These are phyloP conservation scores for Saksenaea oblongispora DNA, from an alignment of 371 early-diverging fungal genomes.

Conservation along the genomic window DNA sequence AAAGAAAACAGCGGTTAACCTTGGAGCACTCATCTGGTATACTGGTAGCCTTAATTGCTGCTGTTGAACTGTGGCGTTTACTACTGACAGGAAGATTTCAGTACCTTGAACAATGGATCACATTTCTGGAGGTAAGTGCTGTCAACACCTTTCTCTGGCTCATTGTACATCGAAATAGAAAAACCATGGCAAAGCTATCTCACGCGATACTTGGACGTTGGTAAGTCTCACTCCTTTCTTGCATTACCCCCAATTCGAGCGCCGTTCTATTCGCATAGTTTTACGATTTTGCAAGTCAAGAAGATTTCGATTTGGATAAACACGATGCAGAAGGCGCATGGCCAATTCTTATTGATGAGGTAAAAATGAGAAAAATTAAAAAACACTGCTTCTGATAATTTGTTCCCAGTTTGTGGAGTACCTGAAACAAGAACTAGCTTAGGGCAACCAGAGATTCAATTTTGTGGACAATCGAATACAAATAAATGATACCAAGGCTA, in stretches of 20 bases:
- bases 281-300: constrained; percentile 73
- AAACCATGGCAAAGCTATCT: constrained; percentile 77
- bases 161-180: constrained; percentile 35
- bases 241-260: background rate
- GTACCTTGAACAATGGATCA: constrained; percentile 71
- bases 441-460: background rate
- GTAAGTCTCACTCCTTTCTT: constrained; percentile 36
- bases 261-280: constrained; percentile 48
- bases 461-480: background rate
- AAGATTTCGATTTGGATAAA: constrained; percentile 57
- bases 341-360: constrained; percentile 81
- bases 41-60: constrained; percentile 67
- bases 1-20: background rate
- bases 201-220: constrained; percentile 85
- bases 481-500: too few relatives aligned
- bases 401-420: background rate
- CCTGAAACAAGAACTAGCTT: background rate
- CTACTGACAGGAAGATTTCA: constrained; percentile 61
- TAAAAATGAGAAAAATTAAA: constrained; percentile 17
- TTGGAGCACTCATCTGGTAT: background rate
- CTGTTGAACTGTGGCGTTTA: constrained; percentile 77
- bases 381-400: background rate
- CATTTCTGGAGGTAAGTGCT: constrained; percentile 60
- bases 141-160: background rate
- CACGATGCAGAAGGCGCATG: constrained; percentile 84